These are phyloP conservation scores for Obelidium mucronatum DNA, from an alignment of 192 early-diverging fungal genomes.

Conservation along the genomic window DNA sequence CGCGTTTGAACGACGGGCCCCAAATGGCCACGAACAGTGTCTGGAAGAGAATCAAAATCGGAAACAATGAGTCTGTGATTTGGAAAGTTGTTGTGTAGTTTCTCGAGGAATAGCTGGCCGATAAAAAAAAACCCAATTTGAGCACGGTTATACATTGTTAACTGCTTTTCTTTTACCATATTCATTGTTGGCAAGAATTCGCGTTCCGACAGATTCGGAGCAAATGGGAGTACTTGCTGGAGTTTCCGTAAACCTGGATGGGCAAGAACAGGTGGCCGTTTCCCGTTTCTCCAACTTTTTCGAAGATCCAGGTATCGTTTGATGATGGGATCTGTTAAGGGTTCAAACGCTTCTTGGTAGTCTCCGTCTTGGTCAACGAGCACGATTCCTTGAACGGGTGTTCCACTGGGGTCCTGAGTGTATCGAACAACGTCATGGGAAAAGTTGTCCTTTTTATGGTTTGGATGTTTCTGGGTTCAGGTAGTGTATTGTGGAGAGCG, in stretches of 20 bases:
- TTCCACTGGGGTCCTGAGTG: conserved; percentile 70
- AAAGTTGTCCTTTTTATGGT: conserved; percentile 84
- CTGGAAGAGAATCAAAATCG: conserved; percentile 88
- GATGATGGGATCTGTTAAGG: conserved; percentile 80
- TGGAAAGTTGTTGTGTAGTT: conserved; percentile 83
- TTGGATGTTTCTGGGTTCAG: conserved; percentile 7
- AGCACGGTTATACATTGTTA: background rate
- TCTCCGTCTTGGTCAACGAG: conserved; percentile 82
- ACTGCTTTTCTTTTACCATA: conserved; percentile 24
- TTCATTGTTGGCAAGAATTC: conserved; percentile 93
- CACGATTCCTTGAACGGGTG: conserved; percentile 84
- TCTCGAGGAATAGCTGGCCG: conserved; percentile 70
- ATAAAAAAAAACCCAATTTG: conserved; percentile 17
- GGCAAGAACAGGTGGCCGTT: conserved; percentile 65
- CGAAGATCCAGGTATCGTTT: conserved; percentile 71
- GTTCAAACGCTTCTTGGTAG: conserved; percentile 86
- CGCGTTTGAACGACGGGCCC: conserved; percentile 97
- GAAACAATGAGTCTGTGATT: conserved; percentile 85
- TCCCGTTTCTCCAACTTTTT: conserved; percentile 55
- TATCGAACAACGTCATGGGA: conserved; percentile 95
- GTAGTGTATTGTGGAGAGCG: background rate
- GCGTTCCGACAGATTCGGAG: conserved; percentile 81
- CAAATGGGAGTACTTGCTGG: conserved; percentile 74
- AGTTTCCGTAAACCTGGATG: conserved; percentile 58
- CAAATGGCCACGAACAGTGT: conserved; percentile 80